A percentile compares a stretch with the other conserved stretches of the same genome.
Conservation (phyloP, 2,329 filamentous ascomycete species). For the Zarea fungicola region DNA sequence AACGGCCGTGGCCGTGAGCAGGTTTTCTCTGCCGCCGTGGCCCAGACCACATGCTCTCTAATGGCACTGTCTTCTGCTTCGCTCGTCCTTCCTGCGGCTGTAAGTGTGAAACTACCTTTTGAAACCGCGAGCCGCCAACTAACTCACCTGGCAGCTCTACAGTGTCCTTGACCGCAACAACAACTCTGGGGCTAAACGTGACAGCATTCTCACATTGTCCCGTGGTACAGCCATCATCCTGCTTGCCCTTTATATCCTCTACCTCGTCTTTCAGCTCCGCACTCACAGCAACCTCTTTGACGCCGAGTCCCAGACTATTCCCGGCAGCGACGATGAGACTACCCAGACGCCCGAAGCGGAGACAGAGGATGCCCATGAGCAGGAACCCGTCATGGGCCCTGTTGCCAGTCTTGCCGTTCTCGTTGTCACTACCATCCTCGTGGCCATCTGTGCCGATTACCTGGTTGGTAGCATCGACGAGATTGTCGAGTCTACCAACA, state of each 20-base stretch:
- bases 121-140: background rate
- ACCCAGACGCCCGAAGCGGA: slow-evolving; percentile 42
- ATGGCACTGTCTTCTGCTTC: slow-evolving; percentile 74
- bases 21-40: slow-evolving; percentile 68
- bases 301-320: slow-evolving; percentile 33
- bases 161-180: slow-evolving; percentile 50
- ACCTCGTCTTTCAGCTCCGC: slow-evolving; percentile 71
- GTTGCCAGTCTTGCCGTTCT: slow-evolving; percentile 61
- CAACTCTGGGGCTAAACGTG: slow-evolving; percentile 36
- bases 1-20: slow-evolving; percentile 61
- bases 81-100: slow-evolving; percentile 71
- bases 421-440: slow-evolving; percentile 63
- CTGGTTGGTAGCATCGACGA: slow-evolving; percentile 71
- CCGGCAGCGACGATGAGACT: slow-evolving; percentile 37
- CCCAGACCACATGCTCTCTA: slow-evolving; percentile 69
- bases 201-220: slow-evolving; percentile 65
- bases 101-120: slow-evolving; percentile 26
- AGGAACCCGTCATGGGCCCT: slow-evolving; percentile 53
- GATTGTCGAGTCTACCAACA: slow-evolving; percentile 62
- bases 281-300: slow-evolving; percentile 72
- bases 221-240: slow-evolving; percentile 73
- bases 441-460: slow-evolving; percentile 71
- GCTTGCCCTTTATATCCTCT: slow-evolving; percentile 68
- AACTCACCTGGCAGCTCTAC: slow-evolving; percentile 47
- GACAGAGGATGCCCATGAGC: slow-evolving; percentile 23